Evolutionary conservation across 345 rosid genomes (phyloP).

Genomic region (Turnera subulata): DNA sequence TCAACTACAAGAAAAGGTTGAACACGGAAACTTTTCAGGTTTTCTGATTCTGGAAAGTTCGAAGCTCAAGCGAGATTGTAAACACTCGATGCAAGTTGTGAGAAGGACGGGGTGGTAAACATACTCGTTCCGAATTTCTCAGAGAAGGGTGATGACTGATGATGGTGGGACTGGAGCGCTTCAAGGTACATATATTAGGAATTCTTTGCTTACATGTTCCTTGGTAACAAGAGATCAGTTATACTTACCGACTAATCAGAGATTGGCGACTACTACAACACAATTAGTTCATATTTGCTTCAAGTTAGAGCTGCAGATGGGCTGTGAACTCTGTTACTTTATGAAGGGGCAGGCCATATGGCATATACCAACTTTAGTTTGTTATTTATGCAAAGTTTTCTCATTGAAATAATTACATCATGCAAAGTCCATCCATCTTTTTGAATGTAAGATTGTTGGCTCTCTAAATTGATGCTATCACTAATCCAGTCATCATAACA

Average conservation of each 20-base stretch:
- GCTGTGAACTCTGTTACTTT: background rate
- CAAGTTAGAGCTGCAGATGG: conserved; percentile 1
- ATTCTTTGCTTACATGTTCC: background rate
- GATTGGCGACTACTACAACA: background rate
- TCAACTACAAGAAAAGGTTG: background rate
- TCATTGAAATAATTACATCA: background rate
- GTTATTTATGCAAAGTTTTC: background rate
- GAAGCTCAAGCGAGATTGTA: background rate
- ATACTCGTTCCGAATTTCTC: too few relatives aligned
- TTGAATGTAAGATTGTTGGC: too few relatives aligned
- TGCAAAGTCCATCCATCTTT: too few relatives aligned
- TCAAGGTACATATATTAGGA: background rate
- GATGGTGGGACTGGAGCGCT: conserved; percentile 5
- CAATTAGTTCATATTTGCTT: background rate
- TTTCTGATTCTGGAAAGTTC: background rate
- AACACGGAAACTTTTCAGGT: background rate
- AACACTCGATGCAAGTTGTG: background rate
- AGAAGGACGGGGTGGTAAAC: background rate
- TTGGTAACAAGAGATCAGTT: conserved; percentile 3
- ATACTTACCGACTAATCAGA: background rate
- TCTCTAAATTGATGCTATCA: too few relatives aligned
- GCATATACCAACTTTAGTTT: background rate
- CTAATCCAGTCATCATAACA: too few relatives aligned
- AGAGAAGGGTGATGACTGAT: background rate
- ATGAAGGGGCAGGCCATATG: background rate